Evolutionary conservation across 2,329 filamentous ascomycete species (phyloP), one percentile per base, ranked within the genome.

Genomic region (Calycina herbarum): DNA sequence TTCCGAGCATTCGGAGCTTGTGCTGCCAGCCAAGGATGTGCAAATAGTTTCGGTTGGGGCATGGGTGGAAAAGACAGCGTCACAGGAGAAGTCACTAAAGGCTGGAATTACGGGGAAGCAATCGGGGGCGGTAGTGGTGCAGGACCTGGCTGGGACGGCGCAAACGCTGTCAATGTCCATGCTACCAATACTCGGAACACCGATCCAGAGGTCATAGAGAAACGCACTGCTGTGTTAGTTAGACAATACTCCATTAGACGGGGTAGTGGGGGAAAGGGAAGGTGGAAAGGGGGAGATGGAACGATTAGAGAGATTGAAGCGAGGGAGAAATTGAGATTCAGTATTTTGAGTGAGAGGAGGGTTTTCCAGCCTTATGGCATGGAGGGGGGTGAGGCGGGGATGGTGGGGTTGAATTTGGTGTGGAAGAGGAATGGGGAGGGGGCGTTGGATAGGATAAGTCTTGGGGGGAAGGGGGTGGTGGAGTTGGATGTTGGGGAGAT

Each of bases 181-280:
- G 93, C 93, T 89, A 94, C 91, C 7, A 94, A 94, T 76, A 94
- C 91, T 1, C 83, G 90, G n/a, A 94, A 93, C 73, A 93, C 91
- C 0, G 91, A 94, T 74, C 83, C 88, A 0, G 91, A 94, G 75
- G 84, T 93, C 17, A 90, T 94, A 68, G 91, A 94, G 78, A 83
- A 89, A 42, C 80, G 91, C 7, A 93, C 93, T 71, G 90, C 90
- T 0, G 89, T 92, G 2, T 76, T 94, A 1, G 78, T 94, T 33
- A 82, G 87, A 3, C 83, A 89, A 69, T 94, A 93, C 75, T 81
- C 82, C 11, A 78, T 94, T 10, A 79, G 91, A 0, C 69, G 78
- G 0, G 86, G 85, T 0, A 88, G 85, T 31, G 88, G 86, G 0
- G 91, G 91, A 0, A 72, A 73, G 1, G 91, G 91, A 0, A 82